phyloP scores from a whole-genome alignment of 2,329 filamentous ascomycete species.

The Paraconiothyrium sp. region DNA sequence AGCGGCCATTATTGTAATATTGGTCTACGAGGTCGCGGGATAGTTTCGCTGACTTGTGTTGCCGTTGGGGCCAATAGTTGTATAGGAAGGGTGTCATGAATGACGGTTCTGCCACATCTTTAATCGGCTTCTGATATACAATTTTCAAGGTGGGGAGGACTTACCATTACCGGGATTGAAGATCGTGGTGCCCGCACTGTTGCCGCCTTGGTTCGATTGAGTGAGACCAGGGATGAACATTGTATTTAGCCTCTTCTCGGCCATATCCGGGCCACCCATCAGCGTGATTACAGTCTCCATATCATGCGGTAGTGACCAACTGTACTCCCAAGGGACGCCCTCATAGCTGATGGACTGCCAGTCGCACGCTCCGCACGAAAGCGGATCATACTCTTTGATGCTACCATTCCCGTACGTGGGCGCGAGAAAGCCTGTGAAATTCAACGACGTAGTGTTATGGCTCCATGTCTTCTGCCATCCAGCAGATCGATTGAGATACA shows the following conservation, averaged over 20 bases:
- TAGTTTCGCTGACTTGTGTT: slow-evolving; percentile 21
- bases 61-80: slow-evolving; percentile 24
- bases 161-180: slow-evolving; percentile 59
- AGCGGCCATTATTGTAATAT: slow-evolving; percentile 40
- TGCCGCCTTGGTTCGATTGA: slow-evolving; percentile 17
- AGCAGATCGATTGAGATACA: slow-evolving; percentile 64
- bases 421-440: no score
- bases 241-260: slow-evolving; percentile 53
- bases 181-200: slow-evolving; percentile 22
- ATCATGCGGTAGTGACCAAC: no score
- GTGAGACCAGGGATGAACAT: slow-evolving; percentile 51
- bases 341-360: no score
- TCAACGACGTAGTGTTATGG: no score
- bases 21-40: slow-evolving; percentile 43
- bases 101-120: background rate
- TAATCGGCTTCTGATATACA: background rate
- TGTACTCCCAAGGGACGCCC: no score
- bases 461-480: slow-evolving; percentile 32
- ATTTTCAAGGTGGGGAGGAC: background rate
- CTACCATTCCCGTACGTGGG: no score
- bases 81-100: background rate
- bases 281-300: no score
- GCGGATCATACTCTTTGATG: no score
- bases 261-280: no score
- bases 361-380: no score